Conservation (phyloP, 2,329 filamentous ascomycete species). For the Pseudogymnoascus sp. region DNA sequence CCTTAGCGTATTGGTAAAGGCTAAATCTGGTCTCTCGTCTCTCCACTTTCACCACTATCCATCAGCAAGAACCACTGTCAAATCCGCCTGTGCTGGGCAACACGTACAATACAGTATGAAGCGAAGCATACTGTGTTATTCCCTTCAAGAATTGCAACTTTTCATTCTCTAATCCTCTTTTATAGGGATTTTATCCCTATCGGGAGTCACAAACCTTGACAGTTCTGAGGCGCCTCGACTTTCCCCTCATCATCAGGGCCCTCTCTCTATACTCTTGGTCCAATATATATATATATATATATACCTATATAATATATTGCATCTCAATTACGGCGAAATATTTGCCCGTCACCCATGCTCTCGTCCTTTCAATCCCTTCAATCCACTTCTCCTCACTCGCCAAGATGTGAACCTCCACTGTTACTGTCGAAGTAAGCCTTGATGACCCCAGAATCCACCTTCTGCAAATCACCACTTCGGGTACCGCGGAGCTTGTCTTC, state of each 20-base stretch:
- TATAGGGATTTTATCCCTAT: not conserved
- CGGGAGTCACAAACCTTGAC: not conserved
- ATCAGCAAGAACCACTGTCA: not conserved
- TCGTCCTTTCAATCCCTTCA: not conserved
- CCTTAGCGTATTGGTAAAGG: not conserved
- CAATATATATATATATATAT: not conserved
- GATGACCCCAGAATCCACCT: not conserved
- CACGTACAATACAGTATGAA: not conserved
- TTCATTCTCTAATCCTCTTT: not conserved
- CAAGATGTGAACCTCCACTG: not conserved
- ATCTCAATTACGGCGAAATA: slow-evolving; percentile 6
- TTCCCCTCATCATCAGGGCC: not conserved
- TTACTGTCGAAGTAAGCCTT: not conserved
- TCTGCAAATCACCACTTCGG: not conserved
- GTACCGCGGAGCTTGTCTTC: not conserved
- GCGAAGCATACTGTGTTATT: not conserved
- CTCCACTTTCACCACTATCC: not conserved
- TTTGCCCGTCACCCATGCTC: not conserved
- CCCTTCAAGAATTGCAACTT: not conserved
- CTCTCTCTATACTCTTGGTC: not conserved
- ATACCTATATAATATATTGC: not conserved
- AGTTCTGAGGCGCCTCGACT: not conserved
- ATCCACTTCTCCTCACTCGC: not conserved
- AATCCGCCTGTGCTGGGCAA: too few species aligned
- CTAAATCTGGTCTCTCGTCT: not conserved